Base-by-base conservation (phyloP, 2,329 filamentous ascomycete species). In the Endoconidiophora polonica region DNA sequence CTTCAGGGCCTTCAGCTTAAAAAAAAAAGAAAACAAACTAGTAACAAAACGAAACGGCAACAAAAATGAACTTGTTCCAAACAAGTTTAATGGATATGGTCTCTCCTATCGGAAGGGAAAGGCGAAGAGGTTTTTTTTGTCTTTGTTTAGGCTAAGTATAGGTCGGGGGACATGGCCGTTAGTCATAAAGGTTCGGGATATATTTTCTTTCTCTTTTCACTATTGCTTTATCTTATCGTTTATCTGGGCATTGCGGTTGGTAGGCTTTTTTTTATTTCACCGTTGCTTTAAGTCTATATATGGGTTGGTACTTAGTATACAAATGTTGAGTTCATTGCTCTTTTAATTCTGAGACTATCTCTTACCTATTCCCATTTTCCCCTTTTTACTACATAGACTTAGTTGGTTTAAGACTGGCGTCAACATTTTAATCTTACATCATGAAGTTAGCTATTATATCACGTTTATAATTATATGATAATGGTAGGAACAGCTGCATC, bases 171-270 rank as follows among this genome's bases (percentile, higher is more conserved):
- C 16, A 48, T 7, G 20, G 23, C 16, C 46, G 12, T 48, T 24
- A 16, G 41, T 26, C 20, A 50, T 38, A 42, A 41, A 44, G 22
- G 42, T 47, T 47, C 39, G 44, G 45, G 10, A 43, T 37, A 46
- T 46, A 12, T 20, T 42, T 46, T 46, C 22, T 23, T 20, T 24
- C 24, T 24, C 14, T 48, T 16, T 48, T 49, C 7, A 26, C 16
- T 39, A 16, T 12, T 37, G 23, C 23, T 33, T 23, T 18, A 22
- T 36, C 37, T 45, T 46, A 5, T 6, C 22, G 26, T 18, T 16
- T n/a, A 6, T 37, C 16, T 18, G 16, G 10, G 38, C 26, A 4
- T 29, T 38, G 22, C 7, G 20, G 6, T 38, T 39, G 14, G 29
- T 10, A 23, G 4, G 4, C 18, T 46, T 38, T 5, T 5, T 46